A percentile compares a stretch with the other conserved stretches of the same genome.
phyloP scores from a whole-genome alignment of 768 basidiomycete species.

The Trametes meyenii region DNA sequence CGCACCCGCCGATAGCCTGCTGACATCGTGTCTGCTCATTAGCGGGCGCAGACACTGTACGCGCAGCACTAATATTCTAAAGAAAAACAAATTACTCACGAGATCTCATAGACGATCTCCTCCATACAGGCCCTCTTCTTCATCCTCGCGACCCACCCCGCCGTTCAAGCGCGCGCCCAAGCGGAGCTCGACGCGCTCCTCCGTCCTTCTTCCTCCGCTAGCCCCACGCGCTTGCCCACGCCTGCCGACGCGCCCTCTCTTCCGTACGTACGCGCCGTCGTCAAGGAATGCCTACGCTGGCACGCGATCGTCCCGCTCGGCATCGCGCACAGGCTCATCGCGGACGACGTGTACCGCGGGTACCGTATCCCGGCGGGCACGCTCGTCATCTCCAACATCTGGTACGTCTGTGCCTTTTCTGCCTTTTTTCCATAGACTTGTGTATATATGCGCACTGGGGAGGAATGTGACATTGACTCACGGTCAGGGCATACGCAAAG shows the following conservation, averaged over 20 bases:
- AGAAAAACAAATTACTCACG: background rate
- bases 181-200: slow-evolving; percentile 32
- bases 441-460: too few relatives aligned
- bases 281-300: slow-evolving; percentile 31
- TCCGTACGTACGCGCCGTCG: slow-evolving; percentile 28
- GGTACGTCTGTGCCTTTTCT: slow-evolving; percentile 10
- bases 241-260: slow-evolving; percentile 16
- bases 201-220: background rate
- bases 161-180: slow-evolving; percentile 29
- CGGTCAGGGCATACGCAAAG: slow-evolving; percentile 40
- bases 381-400: slow-evolving; percentile 26
- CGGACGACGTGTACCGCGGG: slow-evolving; percentile 34
- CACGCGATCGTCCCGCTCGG: slow-evolving; percentile 19
- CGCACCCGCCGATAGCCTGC: background rate
- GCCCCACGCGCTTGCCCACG: slow-evolving; percentile 12
- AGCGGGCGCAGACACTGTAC: slow-evolving; percentile 17
- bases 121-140: slow-evolving; percentile 28
- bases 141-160: slow-evolving; percentile 31
- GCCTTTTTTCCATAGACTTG: too few relatives aligned
- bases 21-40: background rate
- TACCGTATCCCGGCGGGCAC: slow-evolving; percentile 34
- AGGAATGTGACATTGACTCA: background rate
- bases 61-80: background rate
- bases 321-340: slow-evolving; percentile 17
- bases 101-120: slow-evolving; percentile 25